Evolutionary conservation across 176 grass and related monocot species (phyloP).

Genomic region (Zoysia pacifica): DNA sequence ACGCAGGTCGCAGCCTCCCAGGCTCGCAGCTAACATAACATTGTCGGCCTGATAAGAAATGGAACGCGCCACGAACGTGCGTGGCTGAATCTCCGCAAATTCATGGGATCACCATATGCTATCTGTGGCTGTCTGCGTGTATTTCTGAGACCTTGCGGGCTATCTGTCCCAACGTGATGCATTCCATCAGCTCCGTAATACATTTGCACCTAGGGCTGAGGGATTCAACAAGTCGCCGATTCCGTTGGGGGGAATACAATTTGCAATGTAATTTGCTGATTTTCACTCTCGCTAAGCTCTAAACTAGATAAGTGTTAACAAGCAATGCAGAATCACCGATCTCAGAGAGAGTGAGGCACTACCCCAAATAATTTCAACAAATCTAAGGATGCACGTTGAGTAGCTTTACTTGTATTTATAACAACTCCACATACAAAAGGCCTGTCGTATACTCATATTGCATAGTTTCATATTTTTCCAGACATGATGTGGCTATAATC

Average conservation of each 20-base stretch:
- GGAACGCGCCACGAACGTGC: no score
- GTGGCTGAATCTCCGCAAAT: no score
- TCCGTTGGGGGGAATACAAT: neutral
- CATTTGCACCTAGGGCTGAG: neutral
- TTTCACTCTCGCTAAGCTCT: neutral
- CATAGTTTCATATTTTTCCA: neutral
- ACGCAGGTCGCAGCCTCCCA: neutral
- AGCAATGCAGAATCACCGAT: neutral
- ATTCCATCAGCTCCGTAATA: neutral
- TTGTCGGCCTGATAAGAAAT: no score
- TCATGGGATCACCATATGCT: no score
- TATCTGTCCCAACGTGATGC: neutral
- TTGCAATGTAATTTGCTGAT: neutral
- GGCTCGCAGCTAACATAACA: neutral
- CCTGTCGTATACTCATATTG: neutral
- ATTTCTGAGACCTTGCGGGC: neutral
- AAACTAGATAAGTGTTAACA: neutral
- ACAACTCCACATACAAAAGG: constrained; percentile 20
- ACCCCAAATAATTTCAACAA: neutral
- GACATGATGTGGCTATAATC: constrained; percentile 17
- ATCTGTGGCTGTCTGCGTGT: no score
- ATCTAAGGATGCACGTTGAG: neutral
- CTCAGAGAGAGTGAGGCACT: neutral
- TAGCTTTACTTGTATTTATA: constrained; percentile 21
- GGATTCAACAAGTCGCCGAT: neutral